Percentiles rank a stretch among this genome's conserved stretches.
Conservation (phyloP, 192 early-diverging fungal genomes). For the Cetraspora pellucida region DNA sequence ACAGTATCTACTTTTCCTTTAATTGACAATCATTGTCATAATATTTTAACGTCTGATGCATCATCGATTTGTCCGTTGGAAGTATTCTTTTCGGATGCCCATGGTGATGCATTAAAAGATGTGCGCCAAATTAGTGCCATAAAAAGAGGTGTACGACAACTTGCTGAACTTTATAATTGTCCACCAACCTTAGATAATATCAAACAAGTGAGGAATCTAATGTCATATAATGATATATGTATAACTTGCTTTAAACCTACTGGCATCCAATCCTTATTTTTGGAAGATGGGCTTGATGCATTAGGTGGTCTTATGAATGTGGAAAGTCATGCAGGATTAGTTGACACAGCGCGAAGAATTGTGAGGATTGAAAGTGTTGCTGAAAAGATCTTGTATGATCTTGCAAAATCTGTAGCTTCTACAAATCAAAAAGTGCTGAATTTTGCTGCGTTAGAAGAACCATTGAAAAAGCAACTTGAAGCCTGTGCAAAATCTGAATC, state of each 20-base stretch:
- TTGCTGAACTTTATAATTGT: conserved; percentile 16
- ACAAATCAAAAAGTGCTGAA: not conserved
- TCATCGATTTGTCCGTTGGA: not conserved
- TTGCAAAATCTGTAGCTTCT: not conserved
- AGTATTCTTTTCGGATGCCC: conserved; percentile 10
- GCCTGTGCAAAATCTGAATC: conserved; percentile 8
- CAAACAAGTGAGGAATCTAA: not conserved
- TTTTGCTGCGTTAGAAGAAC: not conserved
- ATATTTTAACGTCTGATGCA: not conserved
- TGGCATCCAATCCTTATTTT: conserved; percentile 21
- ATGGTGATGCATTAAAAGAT: conserved; percentile 4
- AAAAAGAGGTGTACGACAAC: conserved; percentile 3
- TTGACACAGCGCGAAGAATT: not conserved
- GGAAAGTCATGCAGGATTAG: conserved; percentile 11
- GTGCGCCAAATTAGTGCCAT: not conserved
- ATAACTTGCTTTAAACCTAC: conserved; percentile 7
- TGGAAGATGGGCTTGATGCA: conserved; percentile 19
- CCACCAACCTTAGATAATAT: not conserved
- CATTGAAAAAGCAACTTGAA: not conserved
- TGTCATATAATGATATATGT: conserved; percentile 8
- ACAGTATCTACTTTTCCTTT: conserved; percentile 16
- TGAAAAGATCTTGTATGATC: conserved; percentile 9
- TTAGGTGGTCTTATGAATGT: conserved; percentile 2
- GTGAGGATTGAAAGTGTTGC: conserved; percentile 28
- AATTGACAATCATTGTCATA: conserved; percentile 26